These are phyloP conservation scores for Neodidymelliopsis sp. DNA, from an alignment of 2,329 filamentous ascomycete species.

Conservation along the genomic window DNA sequence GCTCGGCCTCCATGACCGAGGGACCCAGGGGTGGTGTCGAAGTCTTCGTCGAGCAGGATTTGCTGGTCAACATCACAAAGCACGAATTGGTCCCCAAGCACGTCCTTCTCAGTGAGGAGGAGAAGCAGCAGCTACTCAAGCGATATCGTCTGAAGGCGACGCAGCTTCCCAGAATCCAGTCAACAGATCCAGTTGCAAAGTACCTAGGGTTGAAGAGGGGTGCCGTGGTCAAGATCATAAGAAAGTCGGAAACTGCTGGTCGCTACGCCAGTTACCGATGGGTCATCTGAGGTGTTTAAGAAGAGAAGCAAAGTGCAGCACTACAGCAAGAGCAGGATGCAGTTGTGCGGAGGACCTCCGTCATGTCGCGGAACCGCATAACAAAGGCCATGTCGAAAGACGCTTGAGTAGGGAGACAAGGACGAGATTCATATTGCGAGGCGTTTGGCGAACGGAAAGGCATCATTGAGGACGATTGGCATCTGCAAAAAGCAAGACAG, in stretches of 20 bases:
- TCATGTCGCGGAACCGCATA: not conserved
- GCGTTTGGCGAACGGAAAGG: constrained; percentile 39
- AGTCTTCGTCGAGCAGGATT: constrained; percentile 93
- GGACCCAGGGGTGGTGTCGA: constrained; percentile 85
- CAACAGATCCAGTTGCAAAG: constrained; percentile 88
- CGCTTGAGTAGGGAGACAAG: constrained; percentile 5
- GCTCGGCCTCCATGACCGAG: constrained; percentile 36
- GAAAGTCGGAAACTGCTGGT: constrained; percentile 92
- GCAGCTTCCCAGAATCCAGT: constrained; percentile 89
- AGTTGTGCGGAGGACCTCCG: too few species aligned
- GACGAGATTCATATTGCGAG: constrained; percentile 35
- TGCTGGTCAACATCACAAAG: constrained; percentile 97
- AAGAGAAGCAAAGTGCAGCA: not conserved
- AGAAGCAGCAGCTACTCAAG: constrained; percentile 85
- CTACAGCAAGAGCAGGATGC: not conserved
- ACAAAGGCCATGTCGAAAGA: too few species aligned
- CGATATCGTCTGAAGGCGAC: constrained; percentile 97
- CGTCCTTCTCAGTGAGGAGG: constrained; percentile 85
- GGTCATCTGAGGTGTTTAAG: constrained; percentile 52
- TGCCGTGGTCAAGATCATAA: constrained; percentile 98
- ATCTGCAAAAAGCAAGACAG: constrained; percentile 20
- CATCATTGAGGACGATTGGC: constrained; percentile 16
- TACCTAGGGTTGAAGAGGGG: constrained; percentile 90
- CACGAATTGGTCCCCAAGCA: constrained; percentile 97
- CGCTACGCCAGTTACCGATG: constrained; percentile 94